Base-by-base conservation (phyloP, 225 moss, liverwort and hornwort species). In the Pseudisothecium myosuroides region DNA sequence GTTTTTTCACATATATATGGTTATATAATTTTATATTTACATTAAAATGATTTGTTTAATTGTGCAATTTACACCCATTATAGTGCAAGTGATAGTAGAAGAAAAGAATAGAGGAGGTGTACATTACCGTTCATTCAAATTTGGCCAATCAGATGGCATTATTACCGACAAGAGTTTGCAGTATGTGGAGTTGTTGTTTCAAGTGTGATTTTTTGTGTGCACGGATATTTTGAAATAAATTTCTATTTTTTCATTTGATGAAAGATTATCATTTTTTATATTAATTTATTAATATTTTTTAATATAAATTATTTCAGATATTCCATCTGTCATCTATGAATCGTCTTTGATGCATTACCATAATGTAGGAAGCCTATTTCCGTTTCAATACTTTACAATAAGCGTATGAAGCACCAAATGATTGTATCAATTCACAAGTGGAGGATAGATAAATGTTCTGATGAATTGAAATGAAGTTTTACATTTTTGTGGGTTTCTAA, bases 1-100 rank as follows among this genome's bases (percentile, higher is more conserved):
- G n/a, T 39, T 0, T 41, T 14, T 26, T 39, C 24, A 5, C 8
- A 4, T 8, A 41, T 23, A 1, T 8, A 41, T 0, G 0, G 2
- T 23, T 24, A 1, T 3, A 26, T 24, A 8, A 24, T 71, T 41
- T 24, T 2, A 4, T 8, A 5, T 26, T 1, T 8, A 26, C 0
- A 24, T 41, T 1, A n/a, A 27, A 7, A 6, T n/a, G 4, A 36
- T 18, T 5, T 36, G 4, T 71, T 24, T 2, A 7, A 6, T 7
- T 41, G n/a, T 8, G 5, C 1, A 41, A 14, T 8, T 5, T 23
- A 0, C 43, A 24, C 43, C 20, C 4, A 12, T 72, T 26, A 9
- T 2, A 69, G 7, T 24, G 7, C 71, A 41, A 14, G 43, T 43
- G 15, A 43, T 1, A 15, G 2, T 72, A 0, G 23, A 72, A 72